A percentile compares a stretch with the other conserved stretches of the same genome.
Conservation (phyloP, 768 basidiomycete species). For the Hemileccinum rubropunctum region DNA sequence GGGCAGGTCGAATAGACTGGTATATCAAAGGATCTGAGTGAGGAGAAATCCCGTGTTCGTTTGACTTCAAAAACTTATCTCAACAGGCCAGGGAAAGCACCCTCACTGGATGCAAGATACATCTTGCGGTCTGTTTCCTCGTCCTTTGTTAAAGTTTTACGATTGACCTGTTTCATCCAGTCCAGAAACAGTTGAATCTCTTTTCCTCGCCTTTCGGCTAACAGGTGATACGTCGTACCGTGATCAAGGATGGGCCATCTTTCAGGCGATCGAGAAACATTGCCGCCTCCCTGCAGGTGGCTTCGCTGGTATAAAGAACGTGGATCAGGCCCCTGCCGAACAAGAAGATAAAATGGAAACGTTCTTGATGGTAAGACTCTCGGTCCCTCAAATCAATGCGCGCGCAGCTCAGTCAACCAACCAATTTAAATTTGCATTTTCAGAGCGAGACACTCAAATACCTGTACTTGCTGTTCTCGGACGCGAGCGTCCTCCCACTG, state of each 20-base stretch:
- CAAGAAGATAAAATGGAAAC: conserved; percentile 94
- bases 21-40: conserved; percentile 84
- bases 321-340: conserved; percentile 67
- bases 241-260: conserved; percentile 84
- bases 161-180: conserved; percentile 33
- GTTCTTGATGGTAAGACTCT: conserved; percentile 71
- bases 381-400: neutral
- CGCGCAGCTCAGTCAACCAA: neutral
- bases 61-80: conserved; percentile 1
- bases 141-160: neutral
- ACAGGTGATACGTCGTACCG: conserved; percentile 84
- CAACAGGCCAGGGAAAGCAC: conserved; percentile 21
- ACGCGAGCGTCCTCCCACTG: conserved; percentile 67
- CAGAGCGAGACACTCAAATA: conserved; percentile 92
- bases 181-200: conserved; percentile 92
- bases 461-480: conserved; percentile 83
- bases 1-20: conserved; percentile 61
- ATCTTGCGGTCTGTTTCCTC: conserved; percentile 68
- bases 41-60: conserved; percentile 13
- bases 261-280: conserved; percentile 83
- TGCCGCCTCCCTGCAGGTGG: conserved; percentile 78
- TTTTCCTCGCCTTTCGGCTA: conserved; percentile 88
- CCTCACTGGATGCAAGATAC: conserved; percentile 83
- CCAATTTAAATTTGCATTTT: neutral
- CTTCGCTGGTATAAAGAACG: conserved; percentile 81